Conservation (phyloP, 495 filamentous ascomycete genomes). For the Hypomontagnella monticulosa region DNA sequence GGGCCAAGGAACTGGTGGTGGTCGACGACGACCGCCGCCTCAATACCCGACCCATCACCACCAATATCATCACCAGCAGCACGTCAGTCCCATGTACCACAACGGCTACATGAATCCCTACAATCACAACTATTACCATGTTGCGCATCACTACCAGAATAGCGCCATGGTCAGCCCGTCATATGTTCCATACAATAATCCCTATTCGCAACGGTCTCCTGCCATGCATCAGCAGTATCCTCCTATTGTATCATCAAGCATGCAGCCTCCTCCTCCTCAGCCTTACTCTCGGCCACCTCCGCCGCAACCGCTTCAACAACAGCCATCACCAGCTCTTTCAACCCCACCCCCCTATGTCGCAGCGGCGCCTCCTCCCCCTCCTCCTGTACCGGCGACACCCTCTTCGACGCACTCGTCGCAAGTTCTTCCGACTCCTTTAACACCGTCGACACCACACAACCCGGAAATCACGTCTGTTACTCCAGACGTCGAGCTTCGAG, state of each 20-base stretch:
- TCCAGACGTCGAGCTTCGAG: constrained; percentile 26
- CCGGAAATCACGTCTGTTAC: constrained; percentile 26
- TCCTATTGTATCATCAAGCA: constrained; percentile 50
- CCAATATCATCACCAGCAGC: constrained; percentile 47
- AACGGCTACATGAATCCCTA: constrained; percentile 52
- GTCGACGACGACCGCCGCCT: constrained; percentile 40
- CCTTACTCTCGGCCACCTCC: constrained; percentile 53
- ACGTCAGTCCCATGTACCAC: constrained; percentile 46
- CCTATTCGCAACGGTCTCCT: constrained; percentile 48
- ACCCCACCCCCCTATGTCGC: constrained; percentile 52
- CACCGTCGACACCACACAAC: constrained; percentile 47
- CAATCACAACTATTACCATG: constrained; percentile 48
- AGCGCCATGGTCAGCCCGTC: constrained; percentile 45
- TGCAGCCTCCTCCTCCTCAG: constrained; percentile 45
- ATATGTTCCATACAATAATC: constrained; percentile 55
- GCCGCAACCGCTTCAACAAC: constrained; percentile 18
- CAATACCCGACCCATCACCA: constrained; percentile 50
- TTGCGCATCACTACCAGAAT: constrained; percentile 56
- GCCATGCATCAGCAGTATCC: constrained; percentile 55
- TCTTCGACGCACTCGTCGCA: constrained; percentile 59
- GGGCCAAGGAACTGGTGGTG: constrained; percentile 41
- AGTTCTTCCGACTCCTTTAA: constrained; percentile 49
- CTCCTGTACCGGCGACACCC: constrained; percentile 48
- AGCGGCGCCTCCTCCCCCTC: constrained; percentile 51
- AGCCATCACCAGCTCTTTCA: constrained; percentile 51